Conservation (phyloP, 208 protist species). For the Kentomonas sorsogonicus region DNA sequence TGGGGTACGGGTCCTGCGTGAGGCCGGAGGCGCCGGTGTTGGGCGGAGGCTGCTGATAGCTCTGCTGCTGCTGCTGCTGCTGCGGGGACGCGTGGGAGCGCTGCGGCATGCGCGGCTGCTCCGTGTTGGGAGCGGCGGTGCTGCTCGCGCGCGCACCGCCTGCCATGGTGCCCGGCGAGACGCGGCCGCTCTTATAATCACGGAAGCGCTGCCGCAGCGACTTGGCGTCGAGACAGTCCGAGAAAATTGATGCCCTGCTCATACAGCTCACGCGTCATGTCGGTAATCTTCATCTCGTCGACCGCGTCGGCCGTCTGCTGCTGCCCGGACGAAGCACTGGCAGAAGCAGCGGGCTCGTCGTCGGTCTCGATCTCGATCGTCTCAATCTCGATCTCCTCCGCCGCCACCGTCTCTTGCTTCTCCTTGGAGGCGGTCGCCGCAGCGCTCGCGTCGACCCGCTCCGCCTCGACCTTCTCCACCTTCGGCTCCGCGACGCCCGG, state of each 20-base stretch:
- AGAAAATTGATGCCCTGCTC: constrained; percentile 85
- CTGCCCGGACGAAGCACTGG: no score
- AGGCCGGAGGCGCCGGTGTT: constrained; percentile 58
- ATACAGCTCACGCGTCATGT: constrained; percentile 88
- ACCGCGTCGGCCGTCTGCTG: constrained; percentile 26
- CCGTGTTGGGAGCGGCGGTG: constrained; percentile 16
- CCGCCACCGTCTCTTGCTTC: neutral
- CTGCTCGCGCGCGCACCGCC: constrained; percentile 4
- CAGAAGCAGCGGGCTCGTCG: constrained; percentile 12
- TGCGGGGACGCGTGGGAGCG: constrained; percentile 15
- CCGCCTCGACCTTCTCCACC: constrained; percentile 69
- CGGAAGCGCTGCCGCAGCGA: constrained; percentile 81
- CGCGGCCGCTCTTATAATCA: constrained; percentile 67
- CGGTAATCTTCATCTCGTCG: constrained; percentile 78
- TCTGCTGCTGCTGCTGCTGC: constrained; percentile 24
- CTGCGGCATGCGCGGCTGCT: constrained; percentile 33
- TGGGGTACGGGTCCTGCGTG: constrained; percentile 83
- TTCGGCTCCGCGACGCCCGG: neutral
- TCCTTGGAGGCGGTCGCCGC: constrained; percentile 8
- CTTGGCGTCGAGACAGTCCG: constrained; percentile 81
- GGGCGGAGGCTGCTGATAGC: constrained; percentile 32
- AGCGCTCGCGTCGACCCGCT: constrained; percentile 35
- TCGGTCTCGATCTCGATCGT: constrained; percentile 83
- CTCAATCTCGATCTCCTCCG: constrained; percentile 78
- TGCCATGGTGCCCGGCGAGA: constrained; percentile 13